A percentile compares a stretch with the other conserved stretches of the same genome.
These are phyloP conservation scores for Gamarada debralockiae DNA, from an alignment of 495 filamentous ascomycete species.

Conservation along the genomic window DNA sequence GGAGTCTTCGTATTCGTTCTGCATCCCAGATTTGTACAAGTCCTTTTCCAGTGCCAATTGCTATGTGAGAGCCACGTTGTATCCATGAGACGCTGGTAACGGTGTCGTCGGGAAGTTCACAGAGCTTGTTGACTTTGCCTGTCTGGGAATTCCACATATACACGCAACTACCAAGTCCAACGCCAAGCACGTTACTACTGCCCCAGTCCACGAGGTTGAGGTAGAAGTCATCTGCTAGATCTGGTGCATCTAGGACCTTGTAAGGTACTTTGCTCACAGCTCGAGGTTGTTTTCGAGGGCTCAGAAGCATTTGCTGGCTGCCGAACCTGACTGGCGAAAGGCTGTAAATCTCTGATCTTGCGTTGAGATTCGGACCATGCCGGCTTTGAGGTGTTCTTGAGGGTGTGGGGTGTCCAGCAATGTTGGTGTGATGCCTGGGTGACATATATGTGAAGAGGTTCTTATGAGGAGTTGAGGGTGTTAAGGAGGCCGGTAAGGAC, in stretches of 20 bases:
- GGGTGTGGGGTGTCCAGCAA: slow-evolving; percentile 74
- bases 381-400: slow-evolving; percentile 85
- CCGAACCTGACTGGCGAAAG: slow-evolving; percentile 85
- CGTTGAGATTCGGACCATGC: slow-evolving; percentile 80
- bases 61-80: slow-evolving; percentile 88
- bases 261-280: slow-evolving; percentile 94
- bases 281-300: slow-evolving; percentile 79
- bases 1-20: slow-evolving; percentile 72
- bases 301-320: slow-evolving; percentile 87
- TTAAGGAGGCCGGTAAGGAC: slow-evolving; percentile 62
- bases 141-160: slow-evolving; percentile 97
- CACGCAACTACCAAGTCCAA: slow-evolving; percentile 88
- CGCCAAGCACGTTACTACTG: slow-evolving; percentile 87
- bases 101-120: slow-evolving; percentile 87
- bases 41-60: slow-evolving; percentile 91
- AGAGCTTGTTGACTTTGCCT: slow-evolving; percentile 85
- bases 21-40: slow-evolving; percentile 98
- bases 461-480: slow-evolving; percentile 93
- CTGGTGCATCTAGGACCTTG: slow-evolving; percentile 95
- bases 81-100: slow-evolving; percentile 98
- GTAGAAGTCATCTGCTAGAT: slow-evolving; percentile 96
- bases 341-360: slow-evolving; percentile 87
- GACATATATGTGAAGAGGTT: slow-evolving; percentile 94
- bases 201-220: slow-evolving; percentile 98
- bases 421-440: slow-evolving; percentile 60